Evolutionary conservation across 192 early-diverging fungal genomes (phyloP), one percentile per base, ranked within the genome.

Genomic region (Cetraspora pellucida): DNA sequence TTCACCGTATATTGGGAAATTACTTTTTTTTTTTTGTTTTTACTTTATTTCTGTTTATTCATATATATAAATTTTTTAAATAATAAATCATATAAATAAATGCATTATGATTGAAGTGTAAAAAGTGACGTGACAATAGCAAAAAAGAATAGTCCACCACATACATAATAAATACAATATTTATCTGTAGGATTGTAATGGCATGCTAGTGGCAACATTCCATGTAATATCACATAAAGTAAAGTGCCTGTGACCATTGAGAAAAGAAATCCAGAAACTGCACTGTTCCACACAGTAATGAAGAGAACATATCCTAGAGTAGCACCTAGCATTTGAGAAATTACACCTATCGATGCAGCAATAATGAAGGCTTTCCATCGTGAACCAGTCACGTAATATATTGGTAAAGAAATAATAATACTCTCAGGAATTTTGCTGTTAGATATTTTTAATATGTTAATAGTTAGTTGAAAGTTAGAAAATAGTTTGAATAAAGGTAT

Each of bases 171-270:
- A 17, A 68, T 77, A 9, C 17, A 43, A 59, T 72, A 77, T 16
- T 30, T 27, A 60, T 77, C 30, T 10, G 49, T 28, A 16, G 76
- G 76, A 47, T 77, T 68, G 47, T 77, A 77, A 45, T 16, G 10
- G 0, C 68, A 43, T 45, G 76, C 76, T 44, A 77, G 45, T 23
- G 76, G 76, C n/a, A 77, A 8, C 76, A 77, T 77, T 16, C 67
- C 43, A 60, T 77, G 76, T 10, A 77, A 72, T 43, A 77, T 54
- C 14, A 37, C 43, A 46, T 77, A 77, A 16, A 77, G 21, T 65
- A 77, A 59, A 30, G 25, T 6, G 0, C 69, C 76, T 13, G 69
- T 60, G 8, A 73, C 76, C 1, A 72, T 67, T 11, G 76, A 9
- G 59, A 77, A 73, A n/a, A 77, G 19, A 19, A 61, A 16, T 25